Conservation (phyloP, 768 basidiomycete genomes). For the Astraeus odoratus region DNA sequence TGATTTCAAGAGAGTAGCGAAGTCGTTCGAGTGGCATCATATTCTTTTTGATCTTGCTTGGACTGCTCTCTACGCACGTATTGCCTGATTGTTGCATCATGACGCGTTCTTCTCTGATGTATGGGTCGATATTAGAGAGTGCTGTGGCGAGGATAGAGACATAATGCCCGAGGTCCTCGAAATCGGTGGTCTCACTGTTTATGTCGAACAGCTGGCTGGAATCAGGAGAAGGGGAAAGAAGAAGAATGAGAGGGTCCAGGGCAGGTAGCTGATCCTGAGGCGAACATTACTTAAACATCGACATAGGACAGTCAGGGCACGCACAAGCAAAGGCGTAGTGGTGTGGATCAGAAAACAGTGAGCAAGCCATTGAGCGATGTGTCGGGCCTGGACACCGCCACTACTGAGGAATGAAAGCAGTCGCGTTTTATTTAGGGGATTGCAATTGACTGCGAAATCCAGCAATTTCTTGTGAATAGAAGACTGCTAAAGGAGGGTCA, state of each 20-base stretch:
- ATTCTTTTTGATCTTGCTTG: too few relatives aligned
- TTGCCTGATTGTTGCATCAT: too few relatives aligned
- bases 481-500: slow-evolving; percentile 33
- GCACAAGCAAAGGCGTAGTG: slow-evolving; percentile 7
- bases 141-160: slow-evolving; percentile 53
- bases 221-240: slow-evolving; percentile 42
- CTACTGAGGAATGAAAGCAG: slow-evolving; percentile 45
- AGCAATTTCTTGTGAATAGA: slow-evolving; percentile 41
- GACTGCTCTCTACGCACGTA: too few relatives aligned
- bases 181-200: slow-evolving; percentile 49
- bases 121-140: slow-evolving; percentile 50
- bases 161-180: slow-evolving; percentile 49
- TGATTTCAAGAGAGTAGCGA: too few relatives aligned
- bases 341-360: slow-evolving; percentile 26
- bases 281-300: background rate
- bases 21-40: too few relatives aligned
- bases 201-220: slow-evolving; percentile 45
- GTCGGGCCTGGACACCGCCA: slow-evolving; percentile 42
- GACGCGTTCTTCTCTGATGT: slow-evolving; percentile 32
- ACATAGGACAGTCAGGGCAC: slow-evolving; percentile 1
- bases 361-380: slow-evolving; percentile 55
- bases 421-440: slow-evolving; percentile 43
- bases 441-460: slow-evolving; percentile 31
- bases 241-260: slow-evolving; percentile 40
- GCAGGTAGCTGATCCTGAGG: slow-evolving; percentile 42